Conservation (phyloP, 1,284 basidiomycete genomes). For the Calocybe gambosa region DNA sequence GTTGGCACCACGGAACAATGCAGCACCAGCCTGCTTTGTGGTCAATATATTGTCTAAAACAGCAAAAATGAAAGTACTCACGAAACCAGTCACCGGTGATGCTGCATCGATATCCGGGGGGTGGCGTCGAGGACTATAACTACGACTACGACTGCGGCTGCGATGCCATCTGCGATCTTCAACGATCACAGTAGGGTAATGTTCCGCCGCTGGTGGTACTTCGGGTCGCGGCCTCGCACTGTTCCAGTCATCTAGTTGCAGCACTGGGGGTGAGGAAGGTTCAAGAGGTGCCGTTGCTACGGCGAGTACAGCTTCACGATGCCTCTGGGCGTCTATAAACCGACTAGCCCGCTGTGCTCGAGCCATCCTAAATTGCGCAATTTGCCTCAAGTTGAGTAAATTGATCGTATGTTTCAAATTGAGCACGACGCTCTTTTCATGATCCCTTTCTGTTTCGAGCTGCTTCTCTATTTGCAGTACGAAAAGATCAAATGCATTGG, state of each 20-base stretch:
- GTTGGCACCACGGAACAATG: slow-evolving; percentile 1
- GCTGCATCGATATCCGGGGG: background rate
- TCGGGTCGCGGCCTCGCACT: background rate
- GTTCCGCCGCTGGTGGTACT: background rate
- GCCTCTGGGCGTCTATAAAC: background rate
- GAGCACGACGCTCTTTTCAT: background rate
- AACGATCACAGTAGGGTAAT: background rate
- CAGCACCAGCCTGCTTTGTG: background rate
- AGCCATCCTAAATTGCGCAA: background rate
- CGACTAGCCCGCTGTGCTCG: background rate
- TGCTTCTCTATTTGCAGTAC: background rate
- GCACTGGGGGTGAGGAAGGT: background rate
- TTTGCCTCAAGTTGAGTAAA: background rate
- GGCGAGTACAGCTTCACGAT: background rate
- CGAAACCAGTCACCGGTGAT: slow-evolving; percentile 8
- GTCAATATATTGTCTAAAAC: background rate
- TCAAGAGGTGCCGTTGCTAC: background rate
- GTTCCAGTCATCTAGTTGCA: background rate
- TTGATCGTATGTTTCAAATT: background rate
- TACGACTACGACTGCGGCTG: background rate
- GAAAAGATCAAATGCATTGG: background rate
- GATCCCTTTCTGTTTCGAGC: background rate
- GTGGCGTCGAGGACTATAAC: background rate
- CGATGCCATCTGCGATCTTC: background rate
- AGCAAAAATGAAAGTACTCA: background rate